Conservation (phyloP, 2,329 filamentous ascomycete species). For the Monilinia polystroma region DNA sequence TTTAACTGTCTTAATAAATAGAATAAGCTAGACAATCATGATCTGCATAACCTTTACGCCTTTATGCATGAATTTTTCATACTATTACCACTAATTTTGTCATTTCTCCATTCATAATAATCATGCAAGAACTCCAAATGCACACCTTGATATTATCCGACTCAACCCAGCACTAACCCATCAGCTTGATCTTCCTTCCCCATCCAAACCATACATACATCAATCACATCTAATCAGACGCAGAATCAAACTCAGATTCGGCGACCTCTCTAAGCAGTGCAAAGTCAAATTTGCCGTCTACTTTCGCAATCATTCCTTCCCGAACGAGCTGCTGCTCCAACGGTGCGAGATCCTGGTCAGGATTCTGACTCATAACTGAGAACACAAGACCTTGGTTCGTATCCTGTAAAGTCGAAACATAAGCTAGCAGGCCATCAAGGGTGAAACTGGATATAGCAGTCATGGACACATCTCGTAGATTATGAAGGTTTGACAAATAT, state of each 20-base stretch:
- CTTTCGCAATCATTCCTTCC: constrained; percentile 34
- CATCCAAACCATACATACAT: not conserved
- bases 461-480: constrained; percentile 54
- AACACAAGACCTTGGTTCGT: constrained; percentile 40
- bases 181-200: too few relatives aligned
- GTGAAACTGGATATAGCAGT: constrained; percentile 57
- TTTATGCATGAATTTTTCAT: not conserved
- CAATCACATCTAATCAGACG: constrained; percentile 34
- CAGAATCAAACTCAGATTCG: constrained; percentile 36
- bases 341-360: constrained; percentile 35
- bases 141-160: not conserved
- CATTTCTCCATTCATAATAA: not conserved
- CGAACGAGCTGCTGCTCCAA: constrained; percentile 36
- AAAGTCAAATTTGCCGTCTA: constrained; percentile 42
- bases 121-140: not conserved
- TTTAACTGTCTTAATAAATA: not conserved
- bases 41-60: not conserved
- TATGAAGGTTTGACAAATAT: constrained; percentile 46
- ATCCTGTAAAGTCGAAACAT: constrained; percentile 43
- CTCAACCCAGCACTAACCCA: not conserved
- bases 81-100: not conserved
- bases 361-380: constrained; percentile 39
- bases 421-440: constrained; percentile 48
- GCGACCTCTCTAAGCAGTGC: constrained; percentile 36
- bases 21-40: too few relatives aligned